Percentiles rank a stretch among this genome's conserved stretches.
Evolutionary conservation across 345 rosid genomes (phyloP).

Genomic region (Citrus trifoliata): DNA sequence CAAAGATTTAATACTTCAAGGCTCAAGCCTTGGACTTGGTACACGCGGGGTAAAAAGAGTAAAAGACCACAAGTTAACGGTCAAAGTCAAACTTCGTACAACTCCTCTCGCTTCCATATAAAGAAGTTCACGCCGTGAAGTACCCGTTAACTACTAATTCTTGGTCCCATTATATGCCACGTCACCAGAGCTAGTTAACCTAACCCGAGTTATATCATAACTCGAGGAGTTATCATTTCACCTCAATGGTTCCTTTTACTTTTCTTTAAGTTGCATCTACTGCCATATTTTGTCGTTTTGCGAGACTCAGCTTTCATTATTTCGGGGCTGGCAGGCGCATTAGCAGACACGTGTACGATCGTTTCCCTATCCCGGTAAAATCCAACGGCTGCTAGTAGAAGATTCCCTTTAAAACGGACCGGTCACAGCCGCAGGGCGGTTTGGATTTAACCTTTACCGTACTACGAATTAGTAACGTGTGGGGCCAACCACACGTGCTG

Average conservation of each 20-base stretch:
- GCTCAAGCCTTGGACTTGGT: background rate
- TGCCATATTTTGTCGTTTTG: slow-evolving; percentile 19
- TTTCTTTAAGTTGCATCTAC: background rate
- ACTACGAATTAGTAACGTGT: background rate
- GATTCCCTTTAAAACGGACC: slow-evolving; percentile 20
- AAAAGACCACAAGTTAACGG: background rate
- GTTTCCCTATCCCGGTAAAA: background rate
- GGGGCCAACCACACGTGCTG: background rate
- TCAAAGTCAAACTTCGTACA: background rate
- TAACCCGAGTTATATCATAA: slow-evolving; percentile 16
- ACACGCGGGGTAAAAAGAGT: background rate
- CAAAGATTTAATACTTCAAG: background rate
- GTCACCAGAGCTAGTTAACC: slow-evolving; percentile 12
- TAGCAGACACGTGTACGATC: slow-evolving; percentile 13
- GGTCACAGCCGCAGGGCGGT: slow-evolving; percentile 5
- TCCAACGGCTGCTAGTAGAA: slow-evolving; percentile 17
- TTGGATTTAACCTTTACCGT: background rate
- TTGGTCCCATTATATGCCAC: slow-evolving; percentile 1
- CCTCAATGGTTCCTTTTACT: background rate
- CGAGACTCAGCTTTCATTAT: slow-evolving; percentile 6
- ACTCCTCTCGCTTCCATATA: background rate
- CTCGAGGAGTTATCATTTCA: slow-evolving; percentile 20
- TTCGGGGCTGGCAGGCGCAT: background rate
- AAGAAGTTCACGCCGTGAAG: slow-evolving; percentile 1
- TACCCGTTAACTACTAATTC: background rate